Base-by-base conservation (phyloP, 208 protist genomes). In the Herpetomonas samuelpessoai region DNA sequence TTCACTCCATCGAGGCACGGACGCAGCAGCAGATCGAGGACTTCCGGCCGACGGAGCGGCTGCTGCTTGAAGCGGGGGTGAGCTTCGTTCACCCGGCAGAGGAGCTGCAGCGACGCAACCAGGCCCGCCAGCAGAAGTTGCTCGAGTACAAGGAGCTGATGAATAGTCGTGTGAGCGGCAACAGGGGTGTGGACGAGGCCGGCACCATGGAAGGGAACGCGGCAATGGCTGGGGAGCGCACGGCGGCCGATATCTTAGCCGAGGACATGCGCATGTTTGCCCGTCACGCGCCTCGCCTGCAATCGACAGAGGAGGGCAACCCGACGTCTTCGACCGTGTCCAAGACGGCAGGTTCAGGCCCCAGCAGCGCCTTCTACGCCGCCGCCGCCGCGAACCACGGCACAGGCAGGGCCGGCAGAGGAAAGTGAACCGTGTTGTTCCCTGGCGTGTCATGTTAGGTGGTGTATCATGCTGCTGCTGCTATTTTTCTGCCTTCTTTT, bases 61-160 rank as follows among this genome's bases (percentile, higher is more conserved):
- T 82, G 18, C 71, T 95, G 39, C 46, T 76, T 14, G 70, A 87
- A 19, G 64, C 81, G 0, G 88, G 88, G 1, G 70, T 86, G n/a
- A 6, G 65, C 18, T 95, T 92, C 55, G 35, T 58, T 4, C 83
- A 87, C 30, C 88, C 88, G 0, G 68, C 72, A 30, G 77, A 89
- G 9, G 83, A 90, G 28, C 74, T 95, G 30, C 64, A 57, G 7
- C 63, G 87, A 52, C 81, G 79, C 50, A 95, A 86, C 57, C 44
- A 59, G 26, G 53, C 64, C 29, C 82, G 88, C 16, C 72, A 79
- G 28, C 80, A 85, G 64, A 90, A 88, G 46, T 68, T 95, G 10
- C 35, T 92, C 12, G 83, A 91, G 68, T 95, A 95, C 58, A 77
- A 91, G 31, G 52, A 80, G 54, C 72, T 92, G 16, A 88, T 92